Base-by-base conservation (phyloP, 202 grass and related monocot species). In the Setaria italica region DNA sequence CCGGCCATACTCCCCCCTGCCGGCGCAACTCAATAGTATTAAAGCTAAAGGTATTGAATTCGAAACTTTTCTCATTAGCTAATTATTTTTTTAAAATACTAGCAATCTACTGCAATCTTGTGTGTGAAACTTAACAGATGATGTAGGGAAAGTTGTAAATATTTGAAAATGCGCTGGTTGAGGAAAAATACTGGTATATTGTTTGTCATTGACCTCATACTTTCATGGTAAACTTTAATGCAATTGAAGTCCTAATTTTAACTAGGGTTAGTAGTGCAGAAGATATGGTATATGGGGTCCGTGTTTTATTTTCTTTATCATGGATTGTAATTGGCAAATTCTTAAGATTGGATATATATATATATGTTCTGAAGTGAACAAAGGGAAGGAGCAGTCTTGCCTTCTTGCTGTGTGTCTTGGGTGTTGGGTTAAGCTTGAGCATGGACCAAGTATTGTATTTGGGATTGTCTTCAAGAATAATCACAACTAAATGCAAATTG, bases 391-490 rank as follows among this genome's bases (percentile, higher is more conserved):
- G 20, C 4, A n/a, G 6, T 55, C 16, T 72, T 79, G 54, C 49
- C 45, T 9, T 78, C 17, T 62, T 73, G 12, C 37, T 37, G 9
- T 63, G 5, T 62, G 5, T 62, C 16, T 75, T 75, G 49, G 70
- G 13, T 70, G 25, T 25, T 25, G 25, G 25, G 25, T 3, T 71
- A 7, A 60, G 62, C 42, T 16, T 46, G 11, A 72, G 45, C 14
- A 59, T 34, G 37, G 63, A 2, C 60, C 20, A 32, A 41, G 30
- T 56, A 39, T 9, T 19, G 5, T 60, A 42, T 70, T 9, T 78
- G 25, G 43, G 47, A 35, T 70, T 62, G 43, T 86, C 55, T 62
- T 62, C 1, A 83, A 60, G 30, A 62, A 50, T 64, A 72, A 54
- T 4, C 65, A 58, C 19, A 85, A 34, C 4, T 78, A 77, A 35